Evolutionary conservation across 352 stramenopile species (phyloP).

Genomic region (Pythium rishiriense): DNA sequence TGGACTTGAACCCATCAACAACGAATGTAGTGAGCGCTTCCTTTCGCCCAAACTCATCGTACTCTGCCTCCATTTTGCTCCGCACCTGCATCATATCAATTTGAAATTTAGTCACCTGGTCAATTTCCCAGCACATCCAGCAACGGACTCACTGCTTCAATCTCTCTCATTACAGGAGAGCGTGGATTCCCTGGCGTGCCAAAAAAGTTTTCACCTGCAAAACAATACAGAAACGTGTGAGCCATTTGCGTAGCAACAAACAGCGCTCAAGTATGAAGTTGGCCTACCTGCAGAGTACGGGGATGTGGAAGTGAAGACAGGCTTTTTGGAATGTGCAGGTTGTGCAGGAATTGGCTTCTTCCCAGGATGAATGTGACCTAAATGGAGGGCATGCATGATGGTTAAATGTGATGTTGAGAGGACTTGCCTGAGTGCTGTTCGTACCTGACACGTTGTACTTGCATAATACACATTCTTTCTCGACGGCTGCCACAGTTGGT

Average conservation of each 20-base stretch:
- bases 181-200: conserved; percentile 45
- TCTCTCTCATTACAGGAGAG: conserved; percentile 63
- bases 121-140: neutral
- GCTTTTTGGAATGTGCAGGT: conserved; percentile 9
- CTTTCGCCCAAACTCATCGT: conserved; percentile 55
- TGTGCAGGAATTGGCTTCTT: conserved; percentile 21
- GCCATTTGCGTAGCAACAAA: neutral
- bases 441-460: conserved; percentile 74
- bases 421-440: neutral
- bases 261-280: neutral
- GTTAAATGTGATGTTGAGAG: neutral
- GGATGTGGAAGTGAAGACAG: conserved; percentile 22
- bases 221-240: neutral
- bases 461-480: conserved; percentile 67
- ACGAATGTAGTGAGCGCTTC: conserved; percentile 39
- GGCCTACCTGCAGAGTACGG: conserved; percentile 9
- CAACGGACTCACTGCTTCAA: conserved; percentile 42
- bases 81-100: conserved; percentile 34
- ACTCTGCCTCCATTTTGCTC: conserved; percentile 48
- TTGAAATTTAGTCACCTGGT: neutral
- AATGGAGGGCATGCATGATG: neutral
- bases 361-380: conserved; percentile 72
- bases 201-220: conserved; percentile 48
- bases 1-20: conserved; percentile 35
- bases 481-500: neutral